Evolutionary conservation across 805 yeast species (phyloP).

Genomic region (Kodamaea fukazawae): DNA sequence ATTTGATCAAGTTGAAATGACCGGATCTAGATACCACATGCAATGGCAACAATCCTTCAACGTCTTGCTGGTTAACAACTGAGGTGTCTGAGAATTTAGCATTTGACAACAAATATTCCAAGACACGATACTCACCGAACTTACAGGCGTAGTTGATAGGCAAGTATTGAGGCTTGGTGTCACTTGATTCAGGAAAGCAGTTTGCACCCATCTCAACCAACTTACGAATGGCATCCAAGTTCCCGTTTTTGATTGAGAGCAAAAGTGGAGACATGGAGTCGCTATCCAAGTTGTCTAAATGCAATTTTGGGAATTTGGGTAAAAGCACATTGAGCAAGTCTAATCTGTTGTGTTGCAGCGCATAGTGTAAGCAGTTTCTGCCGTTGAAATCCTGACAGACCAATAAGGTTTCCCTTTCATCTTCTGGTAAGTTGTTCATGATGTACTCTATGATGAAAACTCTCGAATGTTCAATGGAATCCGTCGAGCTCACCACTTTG

Average conservation of each 20-base stretch:
- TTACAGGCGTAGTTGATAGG: constrained; percentile 88
- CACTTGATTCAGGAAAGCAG: constrained; percentile 45
- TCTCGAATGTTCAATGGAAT: constrained; percentile 37
- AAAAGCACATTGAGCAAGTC: constrained; percentile 45
- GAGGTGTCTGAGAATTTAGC: constrained; percentile 21
- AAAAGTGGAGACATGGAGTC: constrained; percentile 81
- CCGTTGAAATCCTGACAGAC: constrained; percentile 62
- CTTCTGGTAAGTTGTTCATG: constrained; percentile 20
- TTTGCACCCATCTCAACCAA: constrained; percentile 35
- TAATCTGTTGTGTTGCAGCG: constrained; percentile 55
- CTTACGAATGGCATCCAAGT: constrained; percentile 41
- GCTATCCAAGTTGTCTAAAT: constrained; percentile 57
- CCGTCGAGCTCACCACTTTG: constrained; percentile 36
- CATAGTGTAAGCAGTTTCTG: constrained; percentile 83
- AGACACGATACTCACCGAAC: constrained; percentile 70
- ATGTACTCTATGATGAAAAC: constrained; percentile 35
- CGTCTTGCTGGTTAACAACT: constrained; percentile 56
- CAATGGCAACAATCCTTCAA: constrained; percentile 84
- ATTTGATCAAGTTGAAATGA: constrained; percentile 61
- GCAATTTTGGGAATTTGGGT: constrained; percentile 31
- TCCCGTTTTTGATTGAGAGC: constrained; percentile 69
- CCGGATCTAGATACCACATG: constrained; percentile 90
- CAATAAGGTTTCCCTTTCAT: constrained; percentile 21
- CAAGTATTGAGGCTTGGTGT: constrained; percentile 58
- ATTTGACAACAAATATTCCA: constrained; percentile 55